Evolutionary conservation across 495 filamentous ascomycete species (phyloP), one percentile per base, ranked within the genome.

Genomic region (Podospora pseudocomata): DNA sequence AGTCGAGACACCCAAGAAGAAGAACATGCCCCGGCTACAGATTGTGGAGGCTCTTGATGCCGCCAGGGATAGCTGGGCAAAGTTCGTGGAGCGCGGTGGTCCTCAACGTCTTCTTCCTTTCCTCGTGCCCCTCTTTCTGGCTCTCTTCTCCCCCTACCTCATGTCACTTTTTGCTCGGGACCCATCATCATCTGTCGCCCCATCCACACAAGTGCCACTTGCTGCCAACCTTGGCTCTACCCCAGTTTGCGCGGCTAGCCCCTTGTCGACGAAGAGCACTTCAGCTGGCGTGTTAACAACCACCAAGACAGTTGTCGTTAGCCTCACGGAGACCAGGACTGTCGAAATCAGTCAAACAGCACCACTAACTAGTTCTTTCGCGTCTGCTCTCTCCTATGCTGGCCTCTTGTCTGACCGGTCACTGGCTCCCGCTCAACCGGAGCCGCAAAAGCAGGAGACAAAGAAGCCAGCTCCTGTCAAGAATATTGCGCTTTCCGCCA

Each of bases 321-420:
- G 64, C 62, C 79, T 72, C 67, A 82, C 65, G 66, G 81, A 66
- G 55, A 80, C 67, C 68, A 75, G 76, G 65, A 79, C 76, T 1
- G 65, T 79, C 65, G 66, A 76, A 67, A 65, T 75, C 9, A 68
- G 67, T 34, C 65, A 70, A 11, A 68, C 82, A 27, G 78, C 81
- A 69, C 73, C 84, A 27, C 65, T 80, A 58, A 74, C 75, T 68
- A 72, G 85, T 65, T 74, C 76, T 61, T 70, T 85, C 66, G 76
- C 73, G 53, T 77, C 76, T 63, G 75, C 67, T 5, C 56, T 78
- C 63, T 76, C 73, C 63, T 84, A 71, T 73, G 80, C 57, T 68
- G 76, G 66, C 71, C 79, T 75, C 69, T 75, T 69, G 63, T 83
- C 67, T 71, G 80, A 82, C 62, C 80, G 74, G 58, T 49, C 39